These are phyloP conservation scores for Metrosideros polymorpha DNA, from an alignment of 441 rosid genomes.

Conservation along the genomic window DNA sequence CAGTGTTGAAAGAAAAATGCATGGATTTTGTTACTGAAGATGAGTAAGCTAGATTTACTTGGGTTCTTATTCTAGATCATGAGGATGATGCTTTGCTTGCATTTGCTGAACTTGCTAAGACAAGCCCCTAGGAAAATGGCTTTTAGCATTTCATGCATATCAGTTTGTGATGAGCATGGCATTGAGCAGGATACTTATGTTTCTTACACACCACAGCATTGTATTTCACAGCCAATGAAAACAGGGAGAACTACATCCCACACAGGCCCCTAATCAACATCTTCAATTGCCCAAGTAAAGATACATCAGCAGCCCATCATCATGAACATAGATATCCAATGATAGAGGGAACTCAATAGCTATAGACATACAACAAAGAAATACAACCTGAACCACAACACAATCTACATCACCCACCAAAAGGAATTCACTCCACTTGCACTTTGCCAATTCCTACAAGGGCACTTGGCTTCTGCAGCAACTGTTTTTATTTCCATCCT, in stretches of 20 bases:
- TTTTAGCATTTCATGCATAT: no score
- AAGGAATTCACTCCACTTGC: neutral
- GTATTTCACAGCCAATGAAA: neutral
- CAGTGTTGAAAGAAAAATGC: no score
- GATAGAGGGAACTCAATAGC: neutral
- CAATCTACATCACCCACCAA: neutral
- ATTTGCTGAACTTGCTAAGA: no score
- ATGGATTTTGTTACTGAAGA: no score
- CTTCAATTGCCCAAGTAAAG: neutral
- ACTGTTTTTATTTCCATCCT: neutral
- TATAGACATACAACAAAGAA: neutral
- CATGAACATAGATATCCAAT: neutral
- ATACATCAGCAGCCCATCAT: neutral
- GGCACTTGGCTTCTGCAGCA: neutral
- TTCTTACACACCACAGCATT: fast-evolving
- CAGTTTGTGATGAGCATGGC: no score
- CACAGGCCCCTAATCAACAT: neutral
- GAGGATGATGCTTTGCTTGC: no score
- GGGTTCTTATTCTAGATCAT: no score
- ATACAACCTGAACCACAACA: neutral
- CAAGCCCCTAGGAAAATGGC: no score
- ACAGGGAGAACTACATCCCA: neutral
- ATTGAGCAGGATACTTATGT: no score
- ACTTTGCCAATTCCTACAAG: neutral
- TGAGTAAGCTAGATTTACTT: no score